Base-by-base conservation (phyloP, 2,329 filamentous ascomycete species). In the Monilinia polystroma region DNA sequence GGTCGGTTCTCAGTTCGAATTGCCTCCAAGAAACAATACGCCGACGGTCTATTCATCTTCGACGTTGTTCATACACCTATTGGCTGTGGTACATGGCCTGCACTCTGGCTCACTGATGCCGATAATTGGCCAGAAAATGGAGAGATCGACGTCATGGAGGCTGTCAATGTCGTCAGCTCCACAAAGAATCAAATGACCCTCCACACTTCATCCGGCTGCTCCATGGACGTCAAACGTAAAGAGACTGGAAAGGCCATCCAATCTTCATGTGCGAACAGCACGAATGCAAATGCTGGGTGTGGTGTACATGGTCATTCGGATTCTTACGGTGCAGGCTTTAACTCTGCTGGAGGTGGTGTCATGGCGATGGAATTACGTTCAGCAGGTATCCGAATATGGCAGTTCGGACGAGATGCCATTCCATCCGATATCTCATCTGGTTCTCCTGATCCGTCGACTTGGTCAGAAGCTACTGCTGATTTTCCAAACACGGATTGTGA, bases 31-130 rank as follows among this genome's bases (percentile, higher is more conserved):
- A 80, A 81, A 45, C 76, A 79, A 55, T 88, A 85, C 75, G 80
- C 69, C 35, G 79, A 82, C 68, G 85, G 82, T 8, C 80, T 88
- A 47, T 80, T 88, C 70, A 81, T 88, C 45, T 76, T 85, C 57
- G 86, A 88, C 72, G 77, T 87, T 20, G 78, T 76, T 16, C 85
- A 88, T 70, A 87, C 87, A 79, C 86, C 86, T 0, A 86, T 2
- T 83, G 77, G 78, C 55, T 84, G 82, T 67, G 83, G 80, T 57
- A 81, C 78, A 41, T 84, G 83, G 83, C 82, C 82, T 2, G 76
- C 88, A 0, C 80, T 91, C 14, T 90, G 88, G 88, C 79, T 90
- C 8, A 80, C 81, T 0, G 88, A 90, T 74, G 78, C 81, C 0
- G 77, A 75, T 71, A 82, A 87, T 77, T 76, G 87, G 88, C 87